These are phyloP conservation scores for Chlamydomonas sphaeroides DNA, from an alignment of 139 green algal genomes.

Conservation along the genomic window DNA sequence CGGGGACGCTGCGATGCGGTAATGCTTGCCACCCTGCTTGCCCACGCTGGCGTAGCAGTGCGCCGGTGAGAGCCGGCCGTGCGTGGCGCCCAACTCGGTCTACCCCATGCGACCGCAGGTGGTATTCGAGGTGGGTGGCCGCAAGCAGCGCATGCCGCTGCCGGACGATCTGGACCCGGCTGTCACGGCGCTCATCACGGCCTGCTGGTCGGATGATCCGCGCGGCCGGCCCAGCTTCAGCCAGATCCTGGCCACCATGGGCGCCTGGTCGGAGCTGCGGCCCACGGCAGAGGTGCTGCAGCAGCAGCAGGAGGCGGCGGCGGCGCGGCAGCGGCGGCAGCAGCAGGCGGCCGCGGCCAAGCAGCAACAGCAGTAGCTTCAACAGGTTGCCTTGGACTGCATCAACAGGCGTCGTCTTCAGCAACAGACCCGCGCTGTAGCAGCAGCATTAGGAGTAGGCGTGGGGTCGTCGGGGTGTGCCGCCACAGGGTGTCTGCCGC, in stretches of 20 bases:
- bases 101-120: slow-evolving; percentile 72
- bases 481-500: no score
- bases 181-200: slow-evolving; percentile 68
- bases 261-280: slow-evolving; percentile 20
- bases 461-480: no score
- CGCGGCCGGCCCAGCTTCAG: slow-evolving; percentile 71
- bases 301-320: slow-evolving; percentile 8
- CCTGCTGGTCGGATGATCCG: slow-evolving; percentile 72
- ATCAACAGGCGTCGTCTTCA: no score
- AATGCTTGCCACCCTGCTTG: no score
- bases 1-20: no score
- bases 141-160: slow-evolving; percentile 74
- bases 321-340: not conserved
- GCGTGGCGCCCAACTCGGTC: not conserved
- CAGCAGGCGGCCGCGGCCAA: slow-evolving; percentile 15
- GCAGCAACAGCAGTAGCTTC: no score
- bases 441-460: no score
- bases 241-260: slow-evolving; percentile 43
- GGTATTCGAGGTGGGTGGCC: slow-evolving; percentile 89
- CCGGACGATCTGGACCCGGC: slow-evolving; percentile 66
- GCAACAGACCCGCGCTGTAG: no score
- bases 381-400: no score
- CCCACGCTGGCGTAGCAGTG: no score
- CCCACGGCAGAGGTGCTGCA: slow-evolving; percentile 7
- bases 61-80: not conserved